Evolutionary conservation across 2,329 filamentous ascomycete genomes (phyloP).

Genomic region (Cryphonectria radicalis): DNA sequence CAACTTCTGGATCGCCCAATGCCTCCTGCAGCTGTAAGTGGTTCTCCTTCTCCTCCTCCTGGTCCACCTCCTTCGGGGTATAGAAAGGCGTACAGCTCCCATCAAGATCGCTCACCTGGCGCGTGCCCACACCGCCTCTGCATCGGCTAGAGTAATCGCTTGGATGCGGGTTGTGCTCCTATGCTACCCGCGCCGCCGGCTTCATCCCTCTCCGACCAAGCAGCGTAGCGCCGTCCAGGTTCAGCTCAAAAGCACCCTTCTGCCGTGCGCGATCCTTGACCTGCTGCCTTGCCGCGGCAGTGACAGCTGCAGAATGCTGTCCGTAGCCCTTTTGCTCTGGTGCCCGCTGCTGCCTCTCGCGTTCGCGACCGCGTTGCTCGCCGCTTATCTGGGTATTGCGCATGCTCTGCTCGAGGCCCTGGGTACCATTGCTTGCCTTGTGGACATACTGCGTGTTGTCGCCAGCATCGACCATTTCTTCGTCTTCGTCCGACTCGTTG

Average conservation of each 20-base stretch:
- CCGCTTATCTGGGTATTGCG: conserved; percentile 76
- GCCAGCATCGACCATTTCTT: conserved; percentile 54
- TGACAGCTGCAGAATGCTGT: conserved; percentile 83
- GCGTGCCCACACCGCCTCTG: neutral
- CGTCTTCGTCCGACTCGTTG: conserved; percentile 69
- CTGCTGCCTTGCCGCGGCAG: conserved; percentile 81
- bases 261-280: conserved; percentile 69
- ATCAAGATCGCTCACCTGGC: neutral
- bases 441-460: conserved; percentile 35
- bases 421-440: conserved; percentile 55
- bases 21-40: neutral
- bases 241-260: conserved; percentile 89
- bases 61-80: too few relatives aligned
- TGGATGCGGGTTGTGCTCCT: conserved; percentile 17
- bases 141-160: neutral
- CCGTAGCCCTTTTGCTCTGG: conserved; percentile 73
- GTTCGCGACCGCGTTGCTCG: conserved; percentile 59
- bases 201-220: conserved; percentile 68
- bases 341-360: conserved; percentile 37
- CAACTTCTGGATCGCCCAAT: neutral
- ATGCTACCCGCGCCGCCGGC: conserved; percentile 52
- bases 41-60: neutral
- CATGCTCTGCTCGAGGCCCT: conserved; percentile 84
- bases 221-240: conserved; percentile 85
- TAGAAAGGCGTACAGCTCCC: neutral